Conservation (phyloP, 2,329 filamentous ascomycete species). For the Ceratocystis smalleyi region DNA sequence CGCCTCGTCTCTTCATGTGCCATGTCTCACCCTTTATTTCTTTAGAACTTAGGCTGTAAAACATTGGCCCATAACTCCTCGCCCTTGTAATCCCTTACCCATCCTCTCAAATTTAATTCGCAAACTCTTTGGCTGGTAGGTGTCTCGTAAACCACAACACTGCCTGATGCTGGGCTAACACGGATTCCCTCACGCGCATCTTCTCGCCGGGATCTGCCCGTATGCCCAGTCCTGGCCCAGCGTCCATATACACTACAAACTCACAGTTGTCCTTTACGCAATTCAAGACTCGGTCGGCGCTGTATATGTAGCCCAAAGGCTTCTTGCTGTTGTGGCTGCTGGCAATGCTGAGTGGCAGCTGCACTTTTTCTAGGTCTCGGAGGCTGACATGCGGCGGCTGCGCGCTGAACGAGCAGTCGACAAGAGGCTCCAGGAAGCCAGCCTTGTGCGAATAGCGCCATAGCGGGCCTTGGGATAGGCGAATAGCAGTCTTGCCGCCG, state of each 20-base stretch:
- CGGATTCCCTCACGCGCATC: conserved; percentile 22
- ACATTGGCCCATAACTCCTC: no score
- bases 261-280: conserved; percentile 22
- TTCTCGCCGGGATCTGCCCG: conserved; percentile 24
- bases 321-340: conserved; percentile 26
- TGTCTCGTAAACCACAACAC: conserved; percentile 24
- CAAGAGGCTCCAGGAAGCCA: conserved; percentile 24
- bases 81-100: not conserved
- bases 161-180: conserved; percentile 27
- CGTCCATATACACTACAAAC: conserved; percentile 25
- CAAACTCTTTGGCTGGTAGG: not conserved
- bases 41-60: not conserved
- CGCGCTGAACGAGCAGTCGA: conserved; percentile 36
- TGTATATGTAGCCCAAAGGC: not conserved
- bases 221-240: conserved; percentile 29
- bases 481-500: conserved; percentile 39
- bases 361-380: conserved; percentile 31
- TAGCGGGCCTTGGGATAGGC: conserved; percentile 23
- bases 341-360: conserved; percentile 31
- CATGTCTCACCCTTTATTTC: not conserved
- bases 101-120: not conserved
- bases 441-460: conserved; percentile 20
- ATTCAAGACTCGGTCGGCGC: conserved; percentile 22
- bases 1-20: not conserved
- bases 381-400: conserved; percentile 36